Percentiles rank a stretch among this genome's conserved stretches.
phyloP scores from a whole-genome alignment of 1,139 yeast species.

The Taiozyma sp. region DNA sequence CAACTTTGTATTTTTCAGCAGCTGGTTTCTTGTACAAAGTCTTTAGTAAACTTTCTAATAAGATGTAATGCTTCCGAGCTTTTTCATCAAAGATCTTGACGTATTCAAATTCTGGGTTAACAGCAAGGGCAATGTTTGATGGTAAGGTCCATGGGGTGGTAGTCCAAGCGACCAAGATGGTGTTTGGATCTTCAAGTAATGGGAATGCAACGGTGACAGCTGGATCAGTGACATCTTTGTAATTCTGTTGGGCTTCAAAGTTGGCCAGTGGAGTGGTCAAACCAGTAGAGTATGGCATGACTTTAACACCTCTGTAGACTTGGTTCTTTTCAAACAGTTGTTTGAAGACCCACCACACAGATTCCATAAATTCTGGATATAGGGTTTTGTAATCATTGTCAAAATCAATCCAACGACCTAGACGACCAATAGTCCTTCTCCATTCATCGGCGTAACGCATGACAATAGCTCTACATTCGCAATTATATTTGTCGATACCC shows the following conservation, averaged over 20 bases:
- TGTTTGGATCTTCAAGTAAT: conserved; percentile 71
- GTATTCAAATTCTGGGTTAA: conserved; percentile 86
- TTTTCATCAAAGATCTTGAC: conserved; percentile 90
- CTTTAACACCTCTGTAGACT: conserved; percentile 92
- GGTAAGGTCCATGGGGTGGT: conserved; percentile 99
- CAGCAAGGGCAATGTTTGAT: conserved; percentile 87
- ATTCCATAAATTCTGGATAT: conserved; percentile 95
- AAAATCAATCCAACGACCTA: conserved; percentile 99
- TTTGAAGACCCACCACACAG: conserved; percentile 98
- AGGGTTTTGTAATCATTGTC: conserved; percentile 97
- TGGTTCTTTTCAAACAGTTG: conserved; percentile 78
- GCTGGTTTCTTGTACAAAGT: conserved; percentile 92
- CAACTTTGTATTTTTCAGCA: conserved; percentile 79
- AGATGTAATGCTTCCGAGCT: conserved; percentile 70
- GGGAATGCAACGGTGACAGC: conserved; percentile 93
- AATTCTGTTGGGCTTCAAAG: conserved; percentile 97
- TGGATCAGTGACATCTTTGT: conserved; percentile 96
- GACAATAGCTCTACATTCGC: conserved; percentile 92
- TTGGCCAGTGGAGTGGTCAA: conserved; percentile 95
- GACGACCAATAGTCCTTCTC: conserved; percentile 86
- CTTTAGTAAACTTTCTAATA: conserved; percentile 76
- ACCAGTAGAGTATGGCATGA: conserved; percentile 98
- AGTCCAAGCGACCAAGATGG: conserved; percentile 94
- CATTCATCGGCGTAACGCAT: conserved; percentile 97
- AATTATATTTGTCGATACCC: conserved; percentile 93